Percentiles rank a stretch among this genome's conserved stretches.
phyloP scores from a whole-genome alignment of 192 early-diverging fungal species.

The Backusella macrospora region DNA sequence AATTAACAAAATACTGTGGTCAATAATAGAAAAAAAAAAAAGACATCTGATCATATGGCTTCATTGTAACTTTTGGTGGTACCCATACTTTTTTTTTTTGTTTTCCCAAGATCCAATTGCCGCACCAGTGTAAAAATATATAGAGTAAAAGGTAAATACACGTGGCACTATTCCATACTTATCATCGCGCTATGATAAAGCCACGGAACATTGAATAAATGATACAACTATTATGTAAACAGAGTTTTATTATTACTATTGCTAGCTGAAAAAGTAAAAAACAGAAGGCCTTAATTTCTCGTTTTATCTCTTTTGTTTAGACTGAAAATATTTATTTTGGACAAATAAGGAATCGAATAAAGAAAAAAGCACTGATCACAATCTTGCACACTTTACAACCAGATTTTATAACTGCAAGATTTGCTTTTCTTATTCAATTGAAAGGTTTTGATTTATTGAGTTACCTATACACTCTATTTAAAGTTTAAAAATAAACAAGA shows the following conservation, averaged over 20 bases:
- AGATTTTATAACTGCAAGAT: not conserved
- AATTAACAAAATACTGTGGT: not conserved
- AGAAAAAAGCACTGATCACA: slow-evolving; percentile 9
- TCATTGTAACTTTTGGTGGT: not conserved
- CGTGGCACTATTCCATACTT: slow-evolving; percentile 14
- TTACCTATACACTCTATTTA: not conserved
- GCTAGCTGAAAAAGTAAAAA: not conserved
- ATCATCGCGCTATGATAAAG: not conserved
- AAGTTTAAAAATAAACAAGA: not conserved
- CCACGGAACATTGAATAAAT: slow-evolving; percentile 1
- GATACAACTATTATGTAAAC: not conserved
- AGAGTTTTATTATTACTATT: not conserved
- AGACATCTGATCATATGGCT: slow-evolving; percentile 3
- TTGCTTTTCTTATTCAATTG: not conserved
- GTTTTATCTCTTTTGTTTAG: slow-evolving; percentile 9
- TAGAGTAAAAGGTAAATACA: not conserved
- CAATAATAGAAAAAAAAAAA: not conserved
- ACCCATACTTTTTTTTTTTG: not conserved
- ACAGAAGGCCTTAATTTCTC: not conserved
- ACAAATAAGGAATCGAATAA: slow-evolving; percentile 3
- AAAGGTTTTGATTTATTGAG: slow-evolving; percentile 7
- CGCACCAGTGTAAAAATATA: not conserved
- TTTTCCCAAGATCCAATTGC: slow-evolving; percentile 14
- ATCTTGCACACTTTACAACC: not conserved
- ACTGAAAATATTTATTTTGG: not conserved